These are phyloP conservation scores for Corniculantispora saksenae DNA, from an alignment of 2,329 filamentous ascomycete genomes.

Conservation along the genomic window DNA sequence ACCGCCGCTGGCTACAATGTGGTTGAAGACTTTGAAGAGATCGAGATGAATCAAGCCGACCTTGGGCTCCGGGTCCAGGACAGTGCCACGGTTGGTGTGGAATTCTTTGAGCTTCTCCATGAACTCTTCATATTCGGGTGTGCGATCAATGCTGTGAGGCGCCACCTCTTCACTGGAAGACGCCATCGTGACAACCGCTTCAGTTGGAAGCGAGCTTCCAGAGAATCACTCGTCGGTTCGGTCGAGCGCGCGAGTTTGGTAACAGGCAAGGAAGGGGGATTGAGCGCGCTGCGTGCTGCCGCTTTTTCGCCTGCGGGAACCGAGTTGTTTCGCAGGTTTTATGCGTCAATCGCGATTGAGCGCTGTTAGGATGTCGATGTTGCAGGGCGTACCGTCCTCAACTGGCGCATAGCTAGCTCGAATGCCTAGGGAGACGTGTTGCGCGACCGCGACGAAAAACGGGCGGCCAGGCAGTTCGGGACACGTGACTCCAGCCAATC, in stretches of 20 bases:
- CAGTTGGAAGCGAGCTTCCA: slow-evolving; percentile 6
- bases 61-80: slow-evolving; percentile 78
- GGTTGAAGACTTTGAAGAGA: slow-evolving; percentile 75
- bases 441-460: slow-evolving; percentile 20
- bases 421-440: slow-evolving; percentile 20
- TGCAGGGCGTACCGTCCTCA: slow-evolving; percentile 1
- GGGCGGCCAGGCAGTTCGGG: neutral
- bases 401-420: slow-evolving; percentile 14
- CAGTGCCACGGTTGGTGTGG: slow-evolving; percentile 76
- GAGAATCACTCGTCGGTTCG: neutral
- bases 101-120: slow-evolving; percentile 72
- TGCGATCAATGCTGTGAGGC: slow-evolving; percentile 55
- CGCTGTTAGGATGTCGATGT: slow-evolving; percentile 5
- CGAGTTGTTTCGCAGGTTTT: neutral
- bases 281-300: neutral
- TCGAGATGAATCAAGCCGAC: slow-evolving; percentile 77
- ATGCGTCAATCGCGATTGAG: slow-evolving; percentile 7
- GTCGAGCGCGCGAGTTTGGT: neutral
- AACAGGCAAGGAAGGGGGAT: neutral
- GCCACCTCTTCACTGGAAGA: slow-evolving; percentile 39
- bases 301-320: neutral
- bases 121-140: slow-evolving; percentile 76
- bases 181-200: slow-evolving; percentile 31
- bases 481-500: slow-evolving; percentile 20
- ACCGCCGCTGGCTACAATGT: slow-evolving; percentile 74